phyloP scores from a whole-genome alignment of 148 eudicot species.

The Camellia lanceoleosa region DNA sequence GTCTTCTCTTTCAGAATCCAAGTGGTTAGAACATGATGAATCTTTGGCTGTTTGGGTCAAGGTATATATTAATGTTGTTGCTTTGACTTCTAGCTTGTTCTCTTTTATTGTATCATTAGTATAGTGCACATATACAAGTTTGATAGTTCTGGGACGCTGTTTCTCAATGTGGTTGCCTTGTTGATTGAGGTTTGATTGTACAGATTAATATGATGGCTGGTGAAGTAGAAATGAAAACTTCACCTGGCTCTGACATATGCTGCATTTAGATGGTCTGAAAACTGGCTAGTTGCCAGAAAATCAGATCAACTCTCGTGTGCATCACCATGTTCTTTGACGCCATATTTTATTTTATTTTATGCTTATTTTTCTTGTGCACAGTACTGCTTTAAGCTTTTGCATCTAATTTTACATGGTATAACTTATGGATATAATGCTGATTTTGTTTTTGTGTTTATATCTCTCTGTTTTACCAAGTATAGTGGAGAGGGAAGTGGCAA shows the following conservation, averaged over 20 bases:
- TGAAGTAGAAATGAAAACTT: not conserved
- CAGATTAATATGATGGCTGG: not conserved
- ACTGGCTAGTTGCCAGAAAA: not conserved
- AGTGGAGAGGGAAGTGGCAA: conserved; percentile 98
- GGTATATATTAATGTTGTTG: conserved; percentile 37
- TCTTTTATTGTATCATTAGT: too few relatives aligned
- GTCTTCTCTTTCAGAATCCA: conserved; percentile 33
- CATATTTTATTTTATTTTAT: not conserved
- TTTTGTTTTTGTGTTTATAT: conserved; percentile 13
- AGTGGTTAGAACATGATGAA: conserved; percentile 63
- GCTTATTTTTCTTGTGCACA: not conserved
- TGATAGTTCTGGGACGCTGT: not conserved
- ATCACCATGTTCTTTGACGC: not conserved
- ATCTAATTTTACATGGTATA: not conserved
- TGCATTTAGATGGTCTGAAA: not conserved
- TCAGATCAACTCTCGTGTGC: not conserved
- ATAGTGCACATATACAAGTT: not conserved
- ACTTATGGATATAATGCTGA: not conserved
- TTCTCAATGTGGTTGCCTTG: not conserved
- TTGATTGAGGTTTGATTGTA: not conserved
- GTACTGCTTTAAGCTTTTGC: not conserved
- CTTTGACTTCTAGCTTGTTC: conserved; percentile 8
- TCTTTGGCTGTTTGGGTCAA: conserved; percentile 88
- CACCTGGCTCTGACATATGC: not conserved
- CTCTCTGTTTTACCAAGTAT: conserved; percentile 39